Base-by-base conservation (phyloP, 192 early-diverging fungal species). In the Haplosporangium gracile region DNA sequence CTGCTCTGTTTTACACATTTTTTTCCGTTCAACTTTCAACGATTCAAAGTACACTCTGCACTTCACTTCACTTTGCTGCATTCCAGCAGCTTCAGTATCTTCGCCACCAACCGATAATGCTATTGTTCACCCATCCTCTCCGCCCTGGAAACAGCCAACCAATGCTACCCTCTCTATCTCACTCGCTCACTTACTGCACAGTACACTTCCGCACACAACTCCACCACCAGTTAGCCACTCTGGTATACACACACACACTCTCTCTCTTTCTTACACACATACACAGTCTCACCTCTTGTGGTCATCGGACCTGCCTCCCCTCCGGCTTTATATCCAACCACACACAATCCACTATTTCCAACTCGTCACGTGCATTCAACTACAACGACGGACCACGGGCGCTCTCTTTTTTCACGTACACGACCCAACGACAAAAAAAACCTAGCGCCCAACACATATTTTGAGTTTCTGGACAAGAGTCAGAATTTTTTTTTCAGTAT, bases 381-480 rank as follows among this genome's bases (percentile, higher is more conserved):
- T 32, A 68, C 24, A 34, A 51, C 47, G 15, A 2, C 47, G 47
- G 57, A 63, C 1, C 57, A n/a, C 26, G 26, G 24, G 60, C 0
- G 0, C 26, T 15, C 15, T 11, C 26, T 26, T 40, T 26, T 71
- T 71, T 71, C 39, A 71, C 70, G 70, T 71, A 71, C 70, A 71
- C 36, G 47, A 20, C 49, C 49, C 49, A 51, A 51, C 49, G 1
- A 16, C 16, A 51, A 51, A 22, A 18, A 42, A 71, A 22, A 26
- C 22, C 36, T 4, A 18, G 69, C 38, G 70, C 70, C 60, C 49
- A 51, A 22, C 70, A n/a, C 22, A 40, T 38, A 16, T 24, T 38
- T 71, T 71, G 40, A 71, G 70, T 71, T 70, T 71, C 39, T 38
- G 40, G 70, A 34, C 18, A 39, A 71, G 40, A 38, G 70, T 42